phyloP scores from a whole-genome alignment of 1,284 basidiomycete species.

The Austroboletus niveus region DNA sequence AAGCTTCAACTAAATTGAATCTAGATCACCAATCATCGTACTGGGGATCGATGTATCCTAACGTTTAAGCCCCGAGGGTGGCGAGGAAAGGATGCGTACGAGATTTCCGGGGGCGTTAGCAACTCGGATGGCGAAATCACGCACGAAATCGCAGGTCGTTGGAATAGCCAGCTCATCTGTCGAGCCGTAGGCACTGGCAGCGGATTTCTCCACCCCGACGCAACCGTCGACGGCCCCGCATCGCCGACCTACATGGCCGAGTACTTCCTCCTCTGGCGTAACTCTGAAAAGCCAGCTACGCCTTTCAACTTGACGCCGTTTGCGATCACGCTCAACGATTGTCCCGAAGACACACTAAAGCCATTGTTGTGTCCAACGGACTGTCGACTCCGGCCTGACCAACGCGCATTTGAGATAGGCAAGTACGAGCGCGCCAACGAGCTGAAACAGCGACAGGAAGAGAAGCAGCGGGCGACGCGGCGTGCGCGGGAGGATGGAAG shows the following conservation, averaged over 20 bases:
- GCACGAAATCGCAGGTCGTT: slow-evolving; percentile 94
- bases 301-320: slow-evolving; percentile 97
- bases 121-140: slow-evolving; percentile 64
- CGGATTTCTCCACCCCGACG: slow-evolving; percentile 76
- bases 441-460: slow-evolving; percentile 86
- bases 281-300: slow-evolving; percentile 79
- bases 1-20: background rate
- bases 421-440: slow-evolving; percentile 88
- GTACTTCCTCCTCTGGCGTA: slow-evolving; percentile 89
- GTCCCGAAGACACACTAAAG: slow-evolving; percentile 64
- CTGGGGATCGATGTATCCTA: slow-evolving; percentile 84
- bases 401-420: slow-evolving; percentile 94
- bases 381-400: slow-evolving; percentile 91
- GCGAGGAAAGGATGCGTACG: slow-evolving; percentile 89
- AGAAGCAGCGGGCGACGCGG: slow-evolving; percentile 81
- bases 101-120: slow-evolving; percentile 86
- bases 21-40: slow-evolving; percentile 88
- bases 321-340: slow-evolving; percentile 88
- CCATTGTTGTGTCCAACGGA: slow-evolving; percentile 88
- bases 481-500: slow-evolving; percentile 76
- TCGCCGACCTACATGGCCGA: slow-evolving; percentile 55
- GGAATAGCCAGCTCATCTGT: slow-evolving; percentile 94
- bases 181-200: slow-evolving; percentile 65
- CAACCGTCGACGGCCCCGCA: slow-evolving; percentile 45
- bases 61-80: slow-evolving; percentile 97